Base-by-base conservation (phyloP, 805 yeast species). In the Zygoascus bituminiphila region DNA sequence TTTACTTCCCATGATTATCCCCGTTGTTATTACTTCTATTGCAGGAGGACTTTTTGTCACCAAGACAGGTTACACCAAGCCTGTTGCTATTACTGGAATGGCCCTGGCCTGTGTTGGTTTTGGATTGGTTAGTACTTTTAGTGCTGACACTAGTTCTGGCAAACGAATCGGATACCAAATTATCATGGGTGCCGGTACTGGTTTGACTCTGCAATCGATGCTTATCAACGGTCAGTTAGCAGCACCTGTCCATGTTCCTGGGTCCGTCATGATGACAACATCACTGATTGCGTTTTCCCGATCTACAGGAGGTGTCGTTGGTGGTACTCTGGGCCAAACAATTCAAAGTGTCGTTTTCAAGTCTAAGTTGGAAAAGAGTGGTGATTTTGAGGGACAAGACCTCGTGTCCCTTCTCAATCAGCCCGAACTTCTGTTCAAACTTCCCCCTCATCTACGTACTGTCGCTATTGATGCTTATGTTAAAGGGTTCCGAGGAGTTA, bases 221-320 rank as follows among this genome's bases (percentile, higher is more conserved):
- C 59, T 73, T 35, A 55, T 74, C 14, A 57, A 70, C 4, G 65
- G 72, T 2, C 82, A 77, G 57, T 53, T 76, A 1, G 62, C 66
- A 19, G 79, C 80, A 4, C 82, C 82, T 29, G 37, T 19, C 39
- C 74, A 75, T 51, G 58, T 64, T 0, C 69, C 74, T 4, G 81
- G 81, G 10, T 69, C 74, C 1, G 63, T 68, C 5, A 73, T 78
- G 42, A 57, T 76, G 62, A 66, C 76, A 1, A 74, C 80, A 4
- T 61, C 77, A 0, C 62, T 70, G 47, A 41, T 73, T 41, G 71
- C 69, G 52, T 73, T 75, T 54, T 57, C 57, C 17, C 68, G 81
- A 57, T 57, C 72, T 1, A 49, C 75, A 19, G 76, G 75, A 20
- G 74, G 75, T 42, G 64, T 76, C 1, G 20, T 76, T 23, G 70